Percentiles rank a stretch among this genome's conserved stretches.
phyloP scores from a whole-genome alignment of 306 rosid species.

The Begonia peltatifolia region DNA sequence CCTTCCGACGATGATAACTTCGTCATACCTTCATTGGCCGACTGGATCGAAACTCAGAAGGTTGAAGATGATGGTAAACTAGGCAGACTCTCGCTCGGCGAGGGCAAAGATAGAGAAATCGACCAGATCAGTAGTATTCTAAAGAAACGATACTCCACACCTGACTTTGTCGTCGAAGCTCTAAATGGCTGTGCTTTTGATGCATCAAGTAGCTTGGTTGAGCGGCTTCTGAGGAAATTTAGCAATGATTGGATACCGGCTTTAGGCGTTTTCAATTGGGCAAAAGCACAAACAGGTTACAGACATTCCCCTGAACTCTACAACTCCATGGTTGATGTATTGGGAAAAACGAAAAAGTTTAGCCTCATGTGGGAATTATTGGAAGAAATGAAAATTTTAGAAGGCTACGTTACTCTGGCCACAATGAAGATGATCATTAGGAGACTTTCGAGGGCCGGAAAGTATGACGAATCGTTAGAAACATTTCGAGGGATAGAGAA shows the following conservation, averaged over 20 bases:
- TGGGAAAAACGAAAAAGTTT: slow-evolving; percentile 40
- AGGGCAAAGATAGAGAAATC: slow-evolving; percentile 12
- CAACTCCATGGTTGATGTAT: slow-evolving; percentile 44
- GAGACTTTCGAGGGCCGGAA: slow-evolving; percentile 39
- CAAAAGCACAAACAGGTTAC: slow-evolving; percentile 56
- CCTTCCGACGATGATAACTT: slow-evolving; percentile 42
- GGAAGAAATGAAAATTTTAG: slow-evolving; percentile 37
- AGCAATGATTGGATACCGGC: slow-evolving; percentile 48
- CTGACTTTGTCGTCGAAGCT: slow-evolving; percentile 29
- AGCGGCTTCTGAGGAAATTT: slow-evolving; percentile 52
- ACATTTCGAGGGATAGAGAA: slow-evolving; percentile 31
- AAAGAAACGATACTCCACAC: slow-evolving; percentile 32
- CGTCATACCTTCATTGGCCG: slow-evolving; percentile 63
- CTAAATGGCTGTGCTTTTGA: slow-evolving; percentile 19
- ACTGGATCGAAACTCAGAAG: slow-evolving; percentile 44
- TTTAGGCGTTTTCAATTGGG: slow-evolving; percentile 64
- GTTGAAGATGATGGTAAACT: slow-evolving; percentile 11
- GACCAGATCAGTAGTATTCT: slow-evolving; percentile 30
- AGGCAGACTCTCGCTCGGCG: slow-evolving; percentile 4
- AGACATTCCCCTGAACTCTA: slow-evolving; percentile 35
- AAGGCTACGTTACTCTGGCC: slow-evolving; percentile 31
- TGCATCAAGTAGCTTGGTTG: slow-evolving; percentile 27
- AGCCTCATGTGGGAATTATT: slow-evolving; percentile 51
- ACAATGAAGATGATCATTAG: slow-evolving; percentile 53
- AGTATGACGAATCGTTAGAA: slow-evolving; percentile 39